phyloP scores from a whole-genome alignment of 352 stramenopile genomes.

The Phytophthora fragariae region DNA sequence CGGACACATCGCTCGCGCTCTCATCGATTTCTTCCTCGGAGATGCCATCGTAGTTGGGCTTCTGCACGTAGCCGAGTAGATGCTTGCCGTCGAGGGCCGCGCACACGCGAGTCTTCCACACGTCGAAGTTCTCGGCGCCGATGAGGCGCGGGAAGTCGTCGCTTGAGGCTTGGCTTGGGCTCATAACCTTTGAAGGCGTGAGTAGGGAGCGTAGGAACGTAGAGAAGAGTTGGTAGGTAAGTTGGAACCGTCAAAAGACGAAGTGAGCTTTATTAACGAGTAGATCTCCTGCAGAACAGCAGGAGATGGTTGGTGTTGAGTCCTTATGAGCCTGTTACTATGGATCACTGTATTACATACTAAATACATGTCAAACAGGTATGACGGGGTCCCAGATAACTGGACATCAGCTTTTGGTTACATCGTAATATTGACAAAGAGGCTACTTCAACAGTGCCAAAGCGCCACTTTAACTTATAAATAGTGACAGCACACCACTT shows the following conservation, averaged over 20 bases:
- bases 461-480: no score
- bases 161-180: slow-evolving; percentile 23
- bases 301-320: background rate
- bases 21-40: background rate
- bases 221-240: background rate
- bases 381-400: background rate
- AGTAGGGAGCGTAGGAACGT: no score
- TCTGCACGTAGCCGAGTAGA: no score
- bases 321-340: background rate
- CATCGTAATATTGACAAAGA: background rate
- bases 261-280: background rate
- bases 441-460: background rate
- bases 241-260: no score
- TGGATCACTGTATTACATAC: background rate
- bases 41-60: no score
- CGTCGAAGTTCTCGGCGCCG: slow-evolving; percentile 20
- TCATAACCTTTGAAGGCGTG: slow-evolving; percentile 9
- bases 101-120: slow-evolving; percentile 15
- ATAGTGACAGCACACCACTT: no score
- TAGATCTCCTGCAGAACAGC: background rate
- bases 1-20: slow-evolving; percentile 7
- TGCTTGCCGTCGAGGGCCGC: slow-evolving; percentile 15
- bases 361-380: background rate
- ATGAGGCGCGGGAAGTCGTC: slow-evolving; percentile 25
- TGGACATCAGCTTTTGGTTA: background rate